A percentile compares a stretch with the other conserved stretches of the same genome.
Evolutionary conservation across 441 rosid species (phyloP).

Genomic region (Kokia cookei): DNA sequence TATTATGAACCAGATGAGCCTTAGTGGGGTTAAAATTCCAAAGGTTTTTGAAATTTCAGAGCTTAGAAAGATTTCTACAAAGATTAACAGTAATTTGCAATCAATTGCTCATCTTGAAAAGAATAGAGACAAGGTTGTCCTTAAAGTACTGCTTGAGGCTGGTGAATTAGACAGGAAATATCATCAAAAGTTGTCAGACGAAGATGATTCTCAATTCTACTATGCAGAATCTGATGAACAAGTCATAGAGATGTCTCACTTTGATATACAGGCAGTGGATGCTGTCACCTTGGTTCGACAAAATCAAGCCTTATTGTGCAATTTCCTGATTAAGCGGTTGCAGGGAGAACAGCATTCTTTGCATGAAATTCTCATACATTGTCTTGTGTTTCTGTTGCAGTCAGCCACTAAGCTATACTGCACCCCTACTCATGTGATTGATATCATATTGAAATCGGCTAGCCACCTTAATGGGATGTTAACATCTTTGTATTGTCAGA

Average conservation of each 20-base stretch:
- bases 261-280: constrained; percentile 52
- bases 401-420: constrained; percentile 67
- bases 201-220: constrained; percentile 20
- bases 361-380: constrained; percentile 76
- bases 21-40: constrained; percentile 17
- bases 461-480: constrained; percentile 55
- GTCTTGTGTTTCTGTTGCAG: constrained; percentile 64
- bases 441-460: constrained; percentile 57
- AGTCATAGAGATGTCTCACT: constrained; percentile 43
- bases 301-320: constrained; percentile 64
- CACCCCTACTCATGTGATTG: constrained; percentile 53
- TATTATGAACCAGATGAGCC: constrained; percentile 14
- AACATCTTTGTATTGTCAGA: constrained; percentile 39
- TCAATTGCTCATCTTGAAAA: constrained; percentile 54
- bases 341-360: constrained; percentile 57
- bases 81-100: constrained; percentile 31
- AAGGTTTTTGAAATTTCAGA: constrained; percentile 25
- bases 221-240: constrained; percentile 42
- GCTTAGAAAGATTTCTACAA: constrained; percentile 26
- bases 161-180: constrained; percentile 63
- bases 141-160: constrained; percentile 69
- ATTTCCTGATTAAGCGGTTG: constrained; percentile 56
- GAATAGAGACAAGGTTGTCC: constrained; percentile 72
- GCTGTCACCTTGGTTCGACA: constrained; percentile 80
- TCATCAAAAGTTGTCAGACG: constrained; percentile 30